phyloP scores from a whole-genome alignment of 352 stramenopile genomes.

The Blastocystis sp. region DNA sequence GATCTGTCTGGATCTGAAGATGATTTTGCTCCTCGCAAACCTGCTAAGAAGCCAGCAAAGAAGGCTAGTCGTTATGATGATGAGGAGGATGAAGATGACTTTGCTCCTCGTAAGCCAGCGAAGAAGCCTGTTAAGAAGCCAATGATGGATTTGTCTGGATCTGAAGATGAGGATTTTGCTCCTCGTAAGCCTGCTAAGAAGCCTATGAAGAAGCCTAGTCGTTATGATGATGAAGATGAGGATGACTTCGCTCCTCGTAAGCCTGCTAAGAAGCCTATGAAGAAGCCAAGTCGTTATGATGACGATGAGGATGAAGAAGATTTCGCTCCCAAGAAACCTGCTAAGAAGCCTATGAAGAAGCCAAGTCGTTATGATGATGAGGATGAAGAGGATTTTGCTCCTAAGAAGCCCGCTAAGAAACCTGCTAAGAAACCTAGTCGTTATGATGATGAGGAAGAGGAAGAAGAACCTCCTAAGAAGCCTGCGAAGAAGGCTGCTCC shows the following conservation, averaged over 20 bases:
- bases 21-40: conserved; percentile 43
- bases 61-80: conserved; percentile 19
- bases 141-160: not conserved
- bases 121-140: conserved; percentile 49
- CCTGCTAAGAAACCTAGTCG: no score
- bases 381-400: no score
- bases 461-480: conserved; percentile 34
- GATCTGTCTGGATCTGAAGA: conserved; percentile 29
- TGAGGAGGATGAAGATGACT: conserved; percentile 32
- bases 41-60: conserved; percentile 42
- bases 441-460: conserved; percentile 33
- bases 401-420: no score
- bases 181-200: conserved; percentile 54
- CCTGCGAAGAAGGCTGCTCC: conserved; percentile 22
- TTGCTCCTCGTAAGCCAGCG: conserved; percentile 55
- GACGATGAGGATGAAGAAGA: no score
- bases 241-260: no score
- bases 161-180: conserved; percentile 40
- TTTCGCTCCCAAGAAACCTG: no score
- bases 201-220: no score
- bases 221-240: no score
- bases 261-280: no score
- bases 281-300: no score
- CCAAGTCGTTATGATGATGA: no score
- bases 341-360: no score